Percentiles rank a stretch among this genome's conserved stretches.
phyloP scores from a whole-genome alignment of 495 filamentous ascomycete genomes.

The Beverwykella pulmonaria region DNA sequence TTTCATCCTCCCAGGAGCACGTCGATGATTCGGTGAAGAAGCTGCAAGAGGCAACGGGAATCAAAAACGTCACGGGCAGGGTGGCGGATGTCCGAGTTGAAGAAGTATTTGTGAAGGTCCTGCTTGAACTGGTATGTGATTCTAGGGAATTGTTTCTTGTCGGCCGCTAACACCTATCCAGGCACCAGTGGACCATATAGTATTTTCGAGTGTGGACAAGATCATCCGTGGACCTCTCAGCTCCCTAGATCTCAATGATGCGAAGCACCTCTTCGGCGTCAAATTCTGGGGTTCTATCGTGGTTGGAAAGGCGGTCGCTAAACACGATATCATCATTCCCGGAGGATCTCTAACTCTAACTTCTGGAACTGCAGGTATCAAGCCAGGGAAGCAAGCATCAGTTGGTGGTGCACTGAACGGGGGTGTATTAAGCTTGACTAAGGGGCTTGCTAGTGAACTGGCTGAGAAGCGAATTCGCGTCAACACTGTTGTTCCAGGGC shows the following conservation, averaged over 20 bases:
- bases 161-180: no score
- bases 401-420: conserved; percentile 34
- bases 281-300: conserved; percentile 53
- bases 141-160: no score
- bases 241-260: conserved; percentile 45
- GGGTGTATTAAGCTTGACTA: conserved; percentile 33
- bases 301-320: conserved; percentile 48
- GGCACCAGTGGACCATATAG: conserved; percentile 50
- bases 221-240: conserved; percentile 51
- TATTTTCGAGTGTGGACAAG: conserved; percentile 51
- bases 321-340: conserved; percentile 47
- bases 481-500: conserved; percentile 31
- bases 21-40: conserved; percentile 42
- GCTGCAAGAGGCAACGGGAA: conserved; percentile 34
- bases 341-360: conserved; percentile 42
- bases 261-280: conserved; percentile 49
- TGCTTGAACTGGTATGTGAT: no score
- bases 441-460: conserved; percentile 33
- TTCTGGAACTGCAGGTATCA: conserved; percentile 35
- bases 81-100: no score
- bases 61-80: no score
- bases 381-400: conserved; percentile 30
- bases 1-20: conserved; percentile 31
- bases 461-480: conserved; percentile 33
- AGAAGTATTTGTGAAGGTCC: no score